Base-by-base conservation (phyloP, 371 early-diverging fungal genomes). In the Zychaea mexicana region DNA sequence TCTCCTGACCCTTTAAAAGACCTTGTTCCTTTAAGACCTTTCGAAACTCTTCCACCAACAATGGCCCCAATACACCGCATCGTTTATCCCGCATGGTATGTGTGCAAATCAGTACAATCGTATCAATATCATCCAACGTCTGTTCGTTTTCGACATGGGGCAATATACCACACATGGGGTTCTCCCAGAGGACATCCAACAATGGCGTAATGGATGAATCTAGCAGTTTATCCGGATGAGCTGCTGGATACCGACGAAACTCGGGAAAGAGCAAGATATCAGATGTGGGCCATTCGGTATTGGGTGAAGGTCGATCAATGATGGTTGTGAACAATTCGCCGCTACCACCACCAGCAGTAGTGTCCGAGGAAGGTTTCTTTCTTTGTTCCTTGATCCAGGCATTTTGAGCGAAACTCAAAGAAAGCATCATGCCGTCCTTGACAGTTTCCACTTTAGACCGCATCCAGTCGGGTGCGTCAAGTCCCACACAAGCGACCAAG, bases 241-340 rank as follows among this genome's bases (percentile, higher is more conserved):
- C 56, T 15, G 62, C 56, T 5, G 66, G 55, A 28, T 73, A 69
- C 3, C 66, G 52, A 24, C 70, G 68, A 56, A 79, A 79, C 45
- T 79, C 79, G 17, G 81, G 81, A 27, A 81, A 81, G 4, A 81
- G 24, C 27, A 78, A 38, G 1, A 78, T 58, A 62, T 81, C 81
- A 5, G 49, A 61, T 1, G 60, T 46, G 5, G 69, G 69, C 64
- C 62, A 60, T 53, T 52, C 47, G 7, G 28, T 22, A 12, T 19
- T 36, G 2, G 57, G 13, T 5, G 61, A 57, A 3, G 71, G 68
- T 45, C 73, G 68, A 22, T 74, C 74, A 45, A 68, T 56, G 22
- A 74, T 67, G 3, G 74, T 76, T 15, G 66, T 52, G 53, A 76
- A 33, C 12, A 77, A 46, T 24, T 49, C 26, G 10, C 49, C 49